phyloP scores from a whole-genome alignment of 345 rosid genomes.

The Pistacia integerrima region DNA sequence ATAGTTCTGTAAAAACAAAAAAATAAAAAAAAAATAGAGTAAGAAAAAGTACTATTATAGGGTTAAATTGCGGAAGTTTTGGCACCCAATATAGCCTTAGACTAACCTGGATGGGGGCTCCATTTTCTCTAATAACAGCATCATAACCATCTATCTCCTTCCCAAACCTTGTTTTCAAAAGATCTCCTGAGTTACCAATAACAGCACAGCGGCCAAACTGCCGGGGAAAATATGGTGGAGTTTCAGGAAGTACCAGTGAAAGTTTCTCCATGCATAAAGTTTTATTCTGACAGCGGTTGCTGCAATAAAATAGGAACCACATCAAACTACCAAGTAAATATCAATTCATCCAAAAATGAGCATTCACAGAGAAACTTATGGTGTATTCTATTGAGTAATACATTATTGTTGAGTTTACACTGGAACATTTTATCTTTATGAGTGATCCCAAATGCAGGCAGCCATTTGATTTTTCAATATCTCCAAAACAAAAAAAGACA shows the following conservation, averaged over 20 bases:
- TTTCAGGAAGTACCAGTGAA: constrained; percentile 79
- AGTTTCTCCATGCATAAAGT: constrained; percentile 87
- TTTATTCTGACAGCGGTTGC: constrained; percentile 75
- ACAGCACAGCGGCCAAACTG: constrained; percentile 93
- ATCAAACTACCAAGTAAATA: constrained; percentile 14
- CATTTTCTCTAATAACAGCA: constrained; percentile 88
- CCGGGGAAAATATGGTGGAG: constrained; percentile 75
- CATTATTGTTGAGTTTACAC: too few species aligned
- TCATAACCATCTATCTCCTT: constrained; percentile 87
- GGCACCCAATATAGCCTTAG: constrained; percentile 16
- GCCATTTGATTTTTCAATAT: too few species aligned
- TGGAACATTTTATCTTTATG: neutral
- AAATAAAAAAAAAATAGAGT: constrained; percentile 5
- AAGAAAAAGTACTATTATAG: neutral
- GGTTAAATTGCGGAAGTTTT: constrained; percentile 8
- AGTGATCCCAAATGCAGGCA: neutral
- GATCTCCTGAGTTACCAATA: constrained; percentile 96
- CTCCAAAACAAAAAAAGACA: neutral
- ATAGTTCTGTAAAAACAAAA: constrained; percentile 57
- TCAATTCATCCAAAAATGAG: constrained; percentile 1
- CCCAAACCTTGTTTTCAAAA: constrained; percentile 82
- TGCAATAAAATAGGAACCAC: constrained; percentile 35
- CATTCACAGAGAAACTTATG: neutral
- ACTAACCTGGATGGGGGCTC: constrained; percentile 83
- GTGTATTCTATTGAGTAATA: neutral